A percentile compares a stretch with the other conserved stretches of the same genome.
Conservation (phyloP, 2,329 filamentous ascomycete genomes). For the Diplodia intermedia region DNA sequence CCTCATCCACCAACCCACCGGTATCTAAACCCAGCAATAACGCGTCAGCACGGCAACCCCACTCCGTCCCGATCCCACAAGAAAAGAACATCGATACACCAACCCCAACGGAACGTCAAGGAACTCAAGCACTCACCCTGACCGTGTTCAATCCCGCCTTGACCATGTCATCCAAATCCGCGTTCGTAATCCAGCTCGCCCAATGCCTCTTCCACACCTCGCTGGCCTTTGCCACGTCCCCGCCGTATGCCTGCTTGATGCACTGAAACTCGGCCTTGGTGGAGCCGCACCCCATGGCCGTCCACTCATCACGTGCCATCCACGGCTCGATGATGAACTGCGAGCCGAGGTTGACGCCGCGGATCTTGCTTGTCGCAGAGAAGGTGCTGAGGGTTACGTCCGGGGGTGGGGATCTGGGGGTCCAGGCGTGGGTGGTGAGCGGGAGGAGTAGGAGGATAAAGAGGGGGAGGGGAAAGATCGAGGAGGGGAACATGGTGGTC, state of each 20-base stretch:
- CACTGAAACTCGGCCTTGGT: constrained; percentile 63
- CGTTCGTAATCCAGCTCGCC: constrained; percentile 57
- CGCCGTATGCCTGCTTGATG: constrained; percentile 41
- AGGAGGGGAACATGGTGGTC: not conserved
- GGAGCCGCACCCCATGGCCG: constrained; percentile 55
- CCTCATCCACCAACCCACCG: constrained; percentile 63
- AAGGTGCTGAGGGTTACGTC: constrained; percentile 6
- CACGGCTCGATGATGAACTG: constrained; percentile 63
- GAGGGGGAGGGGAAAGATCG: not conserved
- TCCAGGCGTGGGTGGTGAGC: constrained; percentile 18
- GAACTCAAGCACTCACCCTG: constrained; percentile 38
- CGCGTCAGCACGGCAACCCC: not conserved
- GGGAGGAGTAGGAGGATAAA: not conserved
- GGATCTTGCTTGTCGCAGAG: constrained; percentile 51
- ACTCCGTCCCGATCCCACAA: not conserved
- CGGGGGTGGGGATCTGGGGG: constrained; percentile 9
- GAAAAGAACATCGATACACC: not conserved
- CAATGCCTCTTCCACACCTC: constrained; percentile 59
- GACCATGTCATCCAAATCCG: constrained; percentile 59
- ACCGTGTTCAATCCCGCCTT: constrained; percentile 61
- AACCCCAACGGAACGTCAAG: not conserved
- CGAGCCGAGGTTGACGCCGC: constrained; percentile 63
- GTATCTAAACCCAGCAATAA: constrained; percentile 44
- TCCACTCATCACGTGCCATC: constrained; percentile 58
- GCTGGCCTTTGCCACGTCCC: constrained; percentile 50